Percentiles rank a stretch among this genome's conserved stretches.
These are phyloP conservation scores for Malus sieversii DNA, from an alignment of 306 rosid species.

Conservation along the genomic window DNA sequence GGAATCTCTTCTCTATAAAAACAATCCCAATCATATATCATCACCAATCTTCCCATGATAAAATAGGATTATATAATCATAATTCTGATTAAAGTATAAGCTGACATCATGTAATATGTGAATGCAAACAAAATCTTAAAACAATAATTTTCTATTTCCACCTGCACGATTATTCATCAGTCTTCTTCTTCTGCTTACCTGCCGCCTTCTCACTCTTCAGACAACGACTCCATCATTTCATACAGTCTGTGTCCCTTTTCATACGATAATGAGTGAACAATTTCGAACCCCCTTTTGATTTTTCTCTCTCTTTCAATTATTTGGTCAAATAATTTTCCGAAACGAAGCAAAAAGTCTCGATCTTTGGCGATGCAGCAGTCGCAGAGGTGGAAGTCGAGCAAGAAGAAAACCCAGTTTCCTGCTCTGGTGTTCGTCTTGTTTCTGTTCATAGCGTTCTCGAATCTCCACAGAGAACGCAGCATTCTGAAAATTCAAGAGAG, in stretches of 20 bases:
- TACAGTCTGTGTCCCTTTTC: background rate
- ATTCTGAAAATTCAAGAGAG: slow-evolving; percentile 53
- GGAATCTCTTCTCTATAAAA: too few relatives aligned
- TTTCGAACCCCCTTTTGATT: background rate
- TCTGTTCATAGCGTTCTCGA: slow-evolving; percentile 47
- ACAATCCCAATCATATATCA: too few relatives aligned
- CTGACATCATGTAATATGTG: background rate
- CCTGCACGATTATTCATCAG: background rate
- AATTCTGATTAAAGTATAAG: background rate
- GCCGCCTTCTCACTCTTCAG: background rate
- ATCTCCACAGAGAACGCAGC: slow-evolving; percentile 55
- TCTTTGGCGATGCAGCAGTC: slow-evolving; percentile 25
- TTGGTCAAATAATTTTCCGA: background rate
- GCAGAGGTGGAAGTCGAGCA: slow-evolving; percentile 38
- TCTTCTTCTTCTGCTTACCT: background rate
- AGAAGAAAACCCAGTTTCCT: slow-evolving; percentile 59
- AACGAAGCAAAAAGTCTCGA: background rate
- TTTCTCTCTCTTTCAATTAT: background rate
- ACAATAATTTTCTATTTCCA: background rate
- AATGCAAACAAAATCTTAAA: background rate
- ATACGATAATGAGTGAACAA: background rate
- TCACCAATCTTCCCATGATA: too few relatives aligned
- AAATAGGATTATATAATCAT: too few relatives aligned
- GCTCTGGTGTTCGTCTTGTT: slow-evolving; percentile 43
- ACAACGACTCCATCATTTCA: background rate